These are phyloP conservation scores for Ustilago vetiveriae DNA, from an alignment of 1,284 basidiomycete species.

Conservation along the genomic window DNA sequence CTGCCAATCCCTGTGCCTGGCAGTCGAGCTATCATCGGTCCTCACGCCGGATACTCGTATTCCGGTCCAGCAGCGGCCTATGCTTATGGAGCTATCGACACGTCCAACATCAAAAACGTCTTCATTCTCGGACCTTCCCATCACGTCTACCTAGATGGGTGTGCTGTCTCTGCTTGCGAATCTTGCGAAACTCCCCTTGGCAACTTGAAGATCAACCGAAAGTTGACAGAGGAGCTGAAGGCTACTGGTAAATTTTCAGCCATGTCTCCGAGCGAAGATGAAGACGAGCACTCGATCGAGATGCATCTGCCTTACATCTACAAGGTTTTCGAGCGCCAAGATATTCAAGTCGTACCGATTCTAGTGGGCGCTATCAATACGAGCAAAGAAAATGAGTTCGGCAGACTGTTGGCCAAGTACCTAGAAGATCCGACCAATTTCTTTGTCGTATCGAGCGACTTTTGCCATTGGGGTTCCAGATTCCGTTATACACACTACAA, in stretches of 20 bases:
- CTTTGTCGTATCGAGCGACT: conserved; percentile 92
- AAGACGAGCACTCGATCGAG: conserved; percentile 96
- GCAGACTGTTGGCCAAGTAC: conserved; percentile 80
- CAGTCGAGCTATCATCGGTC: conserved; percentile 94
- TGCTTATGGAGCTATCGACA: conserved; percentile 91
- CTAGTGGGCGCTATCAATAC: conserved; percentile 84
- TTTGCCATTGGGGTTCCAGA: conserved; percentile 87
- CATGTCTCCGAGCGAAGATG: conserved; percentile 79
- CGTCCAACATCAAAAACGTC: conserved; percentile 80
- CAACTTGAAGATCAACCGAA: conserved; percentile 78
- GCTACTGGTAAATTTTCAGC: conserved; percentile 77
- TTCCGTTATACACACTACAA: conserved; percentile 94
- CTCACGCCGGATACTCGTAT: conserved; percentile 95
- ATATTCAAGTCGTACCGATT: conserved; percentile 87
- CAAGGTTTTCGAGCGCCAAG: conserved; percentile 82
- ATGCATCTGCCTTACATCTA: conserved; percentile 95
- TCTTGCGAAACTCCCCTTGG: conserved; percentile 89
- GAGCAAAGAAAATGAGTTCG: conserved; percentile 74
- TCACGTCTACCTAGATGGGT: conserved; percentile 85
- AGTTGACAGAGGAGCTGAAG: conserved; percentile 76
- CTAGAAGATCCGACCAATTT: conserved; percentile 80
- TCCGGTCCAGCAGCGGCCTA: conserved; percentile 93
- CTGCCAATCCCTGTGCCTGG: conserved; percentile 76
- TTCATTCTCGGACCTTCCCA: conserved; percentile 97
- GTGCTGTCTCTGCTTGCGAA: conserved; percentile 81